These are phyloP conservation scores for Fusarium annulatum DNA, from an alignment of 2,329 filamentous ascomycete genomes.

Conservation along the genomic window DNA sequence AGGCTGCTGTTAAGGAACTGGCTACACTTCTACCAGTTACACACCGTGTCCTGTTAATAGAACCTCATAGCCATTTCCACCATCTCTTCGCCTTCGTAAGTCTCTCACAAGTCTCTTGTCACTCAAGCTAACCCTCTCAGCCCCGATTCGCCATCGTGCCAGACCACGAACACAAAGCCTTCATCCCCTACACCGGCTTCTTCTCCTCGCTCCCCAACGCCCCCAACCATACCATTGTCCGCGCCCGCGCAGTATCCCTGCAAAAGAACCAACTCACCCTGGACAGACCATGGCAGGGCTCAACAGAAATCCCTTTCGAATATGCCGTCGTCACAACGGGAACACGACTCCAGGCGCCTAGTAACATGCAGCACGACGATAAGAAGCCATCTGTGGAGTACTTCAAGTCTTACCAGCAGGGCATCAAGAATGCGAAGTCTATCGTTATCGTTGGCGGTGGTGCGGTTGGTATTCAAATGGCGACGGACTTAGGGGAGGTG, in stretches of 20 bases:
- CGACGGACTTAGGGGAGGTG: constrained; percentile 40
- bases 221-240: constrained; percentile 33
- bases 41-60: constrained; percentile 53
- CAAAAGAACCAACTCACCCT: constrained; percentile 36
- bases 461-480: constrained; percentile 44
- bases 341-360: constrained; percentile 38
- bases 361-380: constrained; percentile 41
- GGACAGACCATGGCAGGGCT: constrained; percentile 41
- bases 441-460: constrained; percentile 44
- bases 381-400: constrained; percentile 38
- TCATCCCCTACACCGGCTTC: constrained; percentile 58
- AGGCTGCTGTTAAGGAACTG: constrained; percentile 43
- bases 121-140: constrained; percentile 3
- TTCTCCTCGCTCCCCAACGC: constrained; percentile 35
- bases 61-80: constrained; percentile 64
- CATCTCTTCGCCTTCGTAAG: constrained; percentile 58
- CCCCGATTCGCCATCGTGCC: constrained; percentile 58
- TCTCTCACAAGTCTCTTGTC: background rate
- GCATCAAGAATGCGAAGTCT: constrained; percentile 28
- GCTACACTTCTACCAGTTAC: constrained; percentile 35
- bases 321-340: constrained; percentile 40
- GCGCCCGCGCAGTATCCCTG: constrained; percentile 28
- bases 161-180: constrained; percentile 58
- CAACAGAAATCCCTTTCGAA: constrained; percentile 38
- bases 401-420: constrained; percentile 38